These are phyloP conservation scores for Phtheirospermum japonicum DNA, from an alignment of 257 asterid species.

Conservation along the genomic window DNA sequence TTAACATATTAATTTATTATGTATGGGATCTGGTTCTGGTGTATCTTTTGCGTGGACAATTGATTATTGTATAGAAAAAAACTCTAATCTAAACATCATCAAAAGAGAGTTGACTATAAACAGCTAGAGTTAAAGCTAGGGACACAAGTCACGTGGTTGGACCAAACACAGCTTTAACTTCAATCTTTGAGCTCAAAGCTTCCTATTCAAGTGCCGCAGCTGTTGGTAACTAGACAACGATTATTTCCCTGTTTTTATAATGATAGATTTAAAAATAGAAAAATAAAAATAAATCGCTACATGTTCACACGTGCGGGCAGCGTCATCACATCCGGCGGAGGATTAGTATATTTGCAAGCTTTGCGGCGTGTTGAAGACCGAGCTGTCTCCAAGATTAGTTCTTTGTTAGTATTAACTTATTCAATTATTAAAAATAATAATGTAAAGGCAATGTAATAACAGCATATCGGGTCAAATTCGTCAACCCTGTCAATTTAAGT, in stretches of 20 bases:
- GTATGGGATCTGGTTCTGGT: slow-evolving; percentile 23
- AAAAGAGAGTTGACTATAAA: slow-evolving; percentile 27
- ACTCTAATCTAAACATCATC: background rate
- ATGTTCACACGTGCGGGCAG: slow-evolving; percentile 50
- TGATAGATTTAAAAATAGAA: too few relatives aligned
- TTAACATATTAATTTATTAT: too few relatives aligned
- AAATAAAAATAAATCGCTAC: too few relatives aligned
- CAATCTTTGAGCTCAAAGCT: background rate
- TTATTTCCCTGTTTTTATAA: too few relatives aligned
- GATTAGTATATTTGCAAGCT: slow-evolving; percentile 8
- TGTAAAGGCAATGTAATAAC: too few relatives aligned
- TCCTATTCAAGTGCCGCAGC: slow-evolving; percentile 3
- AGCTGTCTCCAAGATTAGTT: too few relatives aligned
- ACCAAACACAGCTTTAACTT: background rate
- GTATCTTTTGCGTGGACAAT: slow-evolving; percentile 25
- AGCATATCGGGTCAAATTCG: too few relatives aligned
- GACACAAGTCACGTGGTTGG: slow-evolving; percentile 4
- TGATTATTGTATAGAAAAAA: background rate
- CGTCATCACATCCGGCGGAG: slow-evolving; percentile 30
- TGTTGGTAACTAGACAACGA: background rate
- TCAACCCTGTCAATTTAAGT: too few relatives aligned
- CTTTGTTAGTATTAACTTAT: too few relatives aligned
- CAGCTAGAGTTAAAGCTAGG: slow-evolving; percentile 30
- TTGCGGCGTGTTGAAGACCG: slow-evolving; percentile 41
- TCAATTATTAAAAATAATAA: too few relatives aligned